Base-by-base conservation (phyloP, 129 eudicot species). In the Heracleum sosnowskyi region DNA sequence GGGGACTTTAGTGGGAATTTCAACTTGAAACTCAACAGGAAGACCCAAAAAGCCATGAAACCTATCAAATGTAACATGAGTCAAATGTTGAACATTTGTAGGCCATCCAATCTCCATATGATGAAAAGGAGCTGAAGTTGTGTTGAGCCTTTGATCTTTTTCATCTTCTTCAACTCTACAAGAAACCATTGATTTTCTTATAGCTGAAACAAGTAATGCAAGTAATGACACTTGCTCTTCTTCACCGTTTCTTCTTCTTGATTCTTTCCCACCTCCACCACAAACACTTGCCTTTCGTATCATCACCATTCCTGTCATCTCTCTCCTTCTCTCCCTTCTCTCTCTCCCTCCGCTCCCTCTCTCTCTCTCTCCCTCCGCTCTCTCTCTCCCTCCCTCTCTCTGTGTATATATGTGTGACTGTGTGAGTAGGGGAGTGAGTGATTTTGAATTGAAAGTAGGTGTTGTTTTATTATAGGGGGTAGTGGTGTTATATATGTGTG, bases 71-170 rank as follows among this genome's bases (percentile, higher is more conserved):
- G 98, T 95, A 75, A 95, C 98, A 81, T 95, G 98, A 24, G 92
- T 83, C 73, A 95, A 69, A 77, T 95, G 98, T 42, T 90, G 89
- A 11, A 95, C 96, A 78, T 95, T 86, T 11, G 98, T 95, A 44
- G 98, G 97, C 92, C 96, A 91, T 37, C 98, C 97, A 51, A 95
- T 95, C 75, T 94, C 97, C 96, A 94, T 91, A 1, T 83, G 84
- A 73, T 63, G 86, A 69, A 93, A 79, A 79, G 47, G 47, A 11
- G 88, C 69, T 2, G 88, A 74, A 57, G 81, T 12, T 5, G 76
- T 37, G 71, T 64, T 34, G 37, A 39, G 31, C 7, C 16, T n/a
- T 73, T 75, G 60, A 73, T 83, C 20, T 74, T 78, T 17, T 79
- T 77, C 63, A 80, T 83, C n/a, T 86, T 82, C 8, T 75, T 86